Conservation (phyloP, 1,284 basidiomycete genomes). For the Takashimella koratensis region DNA sequence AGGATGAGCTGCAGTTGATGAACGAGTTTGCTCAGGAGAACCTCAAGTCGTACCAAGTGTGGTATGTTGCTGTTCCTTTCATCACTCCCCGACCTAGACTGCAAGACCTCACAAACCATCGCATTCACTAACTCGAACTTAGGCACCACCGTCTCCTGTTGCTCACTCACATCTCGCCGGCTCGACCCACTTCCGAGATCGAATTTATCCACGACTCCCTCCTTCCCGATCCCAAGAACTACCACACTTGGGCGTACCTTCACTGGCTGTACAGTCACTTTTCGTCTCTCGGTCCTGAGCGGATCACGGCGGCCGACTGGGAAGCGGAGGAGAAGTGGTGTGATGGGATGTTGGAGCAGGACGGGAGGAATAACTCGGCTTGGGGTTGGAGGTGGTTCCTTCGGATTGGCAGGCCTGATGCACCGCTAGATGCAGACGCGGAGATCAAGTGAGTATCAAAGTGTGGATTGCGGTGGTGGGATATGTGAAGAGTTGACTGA, state of each 20-base stretch:
- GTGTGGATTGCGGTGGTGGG: conserved; percentile 1
- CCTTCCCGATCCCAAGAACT: conserved; percentile 79
- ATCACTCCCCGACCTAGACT: not conserved
- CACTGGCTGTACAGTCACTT: conserved; percentile 87
- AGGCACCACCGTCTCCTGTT: conserved; percentile 85
- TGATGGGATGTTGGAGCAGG: conserved; percentile 67
- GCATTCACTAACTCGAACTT: not conserved
- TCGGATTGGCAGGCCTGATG: conserved; percentile 66
- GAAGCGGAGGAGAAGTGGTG: conserved; percentile 70
- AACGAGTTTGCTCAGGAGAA: conserved; percentile 74
- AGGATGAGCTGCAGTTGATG: conserved; percentile 73
- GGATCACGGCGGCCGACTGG: conserved; percentile 63
- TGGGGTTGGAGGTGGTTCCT: conserved; percentile 98
- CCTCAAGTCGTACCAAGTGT: conserved; percentile 93
- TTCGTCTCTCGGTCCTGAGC: conserved; percentile 34
- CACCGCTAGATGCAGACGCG: conserved; percentile 3
- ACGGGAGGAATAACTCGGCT: conserved; percentile 92
- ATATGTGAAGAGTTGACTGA: conserved; percentile 19
- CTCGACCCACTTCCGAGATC: conserved; percentile 60
- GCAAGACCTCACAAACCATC: no score
- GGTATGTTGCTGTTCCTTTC: conserved; percentile 53
- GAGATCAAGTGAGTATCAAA: conserved; percentile 2
- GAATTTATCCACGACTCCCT: conserved; percentile 70
- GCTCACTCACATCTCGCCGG: conserved; percentile 56
- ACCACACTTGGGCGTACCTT: conserved; percentile 92